phyloP scores from a whole-genome alignment of 352 stramenopile genomes.

The Pythium monospermum region DNA sequence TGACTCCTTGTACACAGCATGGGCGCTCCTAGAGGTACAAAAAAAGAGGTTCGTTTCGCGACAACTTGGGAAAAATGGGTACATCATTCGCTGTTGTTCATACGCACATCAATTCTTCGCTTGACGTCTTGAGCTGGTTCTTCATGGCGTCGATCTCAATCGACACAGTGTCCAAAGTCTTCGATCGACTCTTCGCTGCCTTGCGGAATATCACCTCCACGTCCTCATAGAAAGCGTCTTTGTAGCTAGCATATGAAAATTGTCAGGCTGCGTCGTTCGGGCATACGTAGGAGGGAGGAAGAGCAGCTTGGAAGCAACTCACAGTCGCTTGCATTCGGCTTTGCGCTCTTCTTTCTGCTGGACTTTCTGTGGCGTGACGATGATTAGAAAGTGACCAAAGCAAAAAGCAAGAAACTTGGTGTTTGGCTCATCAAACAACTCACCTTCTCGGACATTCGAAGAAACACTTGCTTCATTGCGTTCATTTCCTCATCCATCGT shows the following conservation, averaged over 20 bases:
- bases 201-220: conserved; percentile 17
- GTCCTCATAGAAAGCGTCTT: conserved; percentile 19
- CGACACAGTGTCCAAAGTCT: conserved; percentile 4
- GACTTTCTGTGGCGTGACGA: conserved; percentile 27
- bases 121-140: background rate
- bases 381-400: no score
- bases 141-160: conserved; percentile 8
- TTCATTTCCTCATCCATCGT: conserved; percentile 24
- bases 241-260: conserved; percentile 1
- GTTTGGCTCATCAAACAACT: background rate
- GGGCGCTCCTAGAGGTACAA: background rate
- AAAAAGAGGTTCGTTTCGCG: no score
- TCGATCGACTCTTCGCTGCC: conserved; percentile 3
- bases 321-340: conserved; percentile 22
- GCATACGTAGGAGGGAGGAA: background rate
- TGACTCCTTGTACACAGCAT: background rate
- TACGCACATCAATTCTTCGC: conserved; percentile 1
- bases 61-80: background rate
- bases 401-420: no score
- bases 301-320: background rate
- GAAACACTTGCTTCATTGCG: conserved; percentile 26
- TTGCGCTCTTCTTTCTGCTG: conserved; percentile 22
- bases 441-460: conserved; percentile 28
- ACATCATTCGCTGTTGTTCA: background rate
- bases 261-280: background rate